A percentile compares a stretch with the other conserved stretches of the same genome.
These are phyloP conservation scores for Globisporangium middletonii DNA, from an alignment of 352 stramenopile genomes.

Conservation along the genomic window DNA sequence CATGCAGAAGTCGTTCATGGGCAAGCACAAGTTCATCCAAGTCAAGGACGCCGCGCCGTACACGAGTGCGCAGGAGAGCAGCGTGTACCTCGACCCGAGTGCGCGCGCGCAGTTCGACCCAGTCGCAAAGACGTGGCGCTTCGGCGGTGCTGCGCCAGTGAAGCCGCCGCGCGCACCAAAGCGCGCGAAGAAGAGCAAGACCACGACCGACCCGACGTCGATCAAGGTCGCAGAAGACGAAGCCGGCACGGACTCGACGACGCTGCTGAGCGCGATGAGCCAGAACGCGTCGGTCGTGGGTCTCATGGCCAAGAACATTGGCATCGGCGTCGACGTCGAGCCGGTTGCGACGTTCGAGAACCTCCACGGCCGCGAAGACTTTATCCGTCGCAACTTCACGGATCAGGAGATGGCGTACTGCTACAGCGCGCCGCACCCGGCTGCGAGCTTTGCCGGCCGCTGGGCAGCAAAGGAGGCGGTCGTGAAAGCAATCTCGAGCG, in stretches of 20 bases:
- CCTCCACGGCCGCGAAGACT: slow-evolving; percentile 70
- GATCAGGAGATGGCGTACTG: slow-evolving; percentile 84
- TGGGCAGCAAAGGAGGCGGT: slow-evolving; percentile 89
- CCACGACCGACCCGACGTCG: background rate
- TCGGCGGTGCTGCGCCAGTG: slow-evolving; percentile 28
- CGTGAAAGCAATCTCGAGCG: slow-evolving; percentile 87
- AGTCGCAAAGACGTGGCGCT: slow-evolving; percentile 63
- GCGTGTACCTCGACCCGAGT: slow-evolving; percentile 79
- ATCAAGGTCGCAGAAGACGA: background rate
- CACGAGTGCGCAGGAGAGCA: slow-evolving; percentile 72
- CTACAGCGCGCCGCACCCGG: slow-evolving; percentile 69
- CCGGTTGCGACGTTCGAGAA: slow-evolving; percentile 80
- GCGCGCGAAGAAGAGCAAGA: slow-evolving; percentile 6
- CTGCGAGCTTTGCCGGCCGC: slow-evolving; percentile 78
- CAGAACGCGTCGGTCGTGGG: slow-evolving; percentile 44
- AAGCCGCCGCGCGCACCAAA: slow-evolving; percentile 47
- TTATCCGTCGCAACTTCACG: slow-evolving; percentile 86
- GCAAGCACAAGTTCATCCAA: slow-evolving; percentile 69
- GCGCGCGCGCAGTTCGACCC: slow-evolving; percentile 73
- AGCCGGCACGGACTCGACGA: slow-evolving; percentile 25
- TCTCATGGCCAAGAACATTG: slow-evolving; percentile 37
- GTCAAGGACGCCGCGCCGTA: slow-evolving; percentile 83
- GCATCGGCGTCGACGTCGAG: slow-evolving; percentile 82
- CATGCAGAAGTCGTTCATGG: slow-evolving; percentile 63
- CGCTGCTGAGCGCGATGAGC: slow-evolving; percentile 49